These are phyloP conservation scores for Cladosporium sp. DNA, from an alignment of 2,329 filamentous ascomycete species.

Conservation along the genomic window DNA sequence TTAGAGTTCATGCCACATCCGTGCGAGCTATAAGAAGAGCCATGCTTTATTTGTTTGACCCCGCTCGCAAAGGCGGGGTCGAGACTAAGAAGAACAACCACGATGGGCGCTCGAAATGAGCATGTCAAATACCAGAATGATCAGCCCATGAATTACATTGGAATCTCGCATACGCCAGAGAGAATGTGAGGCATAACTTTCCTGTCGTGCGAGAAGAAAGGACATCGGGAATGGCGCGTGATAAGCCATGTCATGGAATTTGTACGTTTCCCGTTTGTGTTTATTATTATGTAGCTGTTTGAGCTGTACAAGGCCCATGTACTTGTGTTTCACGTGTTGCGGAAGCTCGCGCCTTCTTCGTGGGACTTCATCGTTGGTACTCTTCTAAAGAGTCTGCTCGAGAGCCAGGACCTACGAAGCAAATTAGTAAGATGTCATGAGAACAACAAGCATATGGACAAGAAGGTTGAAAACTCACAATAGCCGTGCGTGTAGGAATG, in stretches of 20 bases:
- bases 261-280: background rate
- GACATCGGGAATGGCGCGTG: background rate
- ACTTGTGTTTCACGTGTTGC: background rate
- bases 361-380: background rate
- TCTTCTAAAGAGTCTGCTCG: constrained; percentile 10
- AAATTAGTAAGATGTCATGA: background rate
- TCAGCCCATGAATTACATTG: background rate
- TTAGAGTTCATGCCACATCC: background rate
- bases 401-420: constrained; percentile 7
- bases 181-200: background rate
- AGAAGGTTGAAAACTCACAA: constrained; percentile 59
- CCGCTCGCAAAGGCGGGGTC: background rate
- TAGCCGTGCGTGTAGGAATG: constrained; percentile 76
- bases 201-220: background rate
- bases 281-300: constrained; percentile 7
- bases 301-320: background rate
- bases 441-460: background rate
- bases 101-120: too few relatives aligned
- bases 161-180: background rate
- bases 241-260: background rate
- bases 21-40: background rate
- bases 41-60: background rate
- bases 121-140: background rate
- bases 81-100: background rate
- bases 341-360: background rate